These are phyloP conservation scores for Penicillium concentricum DNA, from an alignment of 2,329 filamentous ascomycete species.

Conservation along the genomic window DNA sequence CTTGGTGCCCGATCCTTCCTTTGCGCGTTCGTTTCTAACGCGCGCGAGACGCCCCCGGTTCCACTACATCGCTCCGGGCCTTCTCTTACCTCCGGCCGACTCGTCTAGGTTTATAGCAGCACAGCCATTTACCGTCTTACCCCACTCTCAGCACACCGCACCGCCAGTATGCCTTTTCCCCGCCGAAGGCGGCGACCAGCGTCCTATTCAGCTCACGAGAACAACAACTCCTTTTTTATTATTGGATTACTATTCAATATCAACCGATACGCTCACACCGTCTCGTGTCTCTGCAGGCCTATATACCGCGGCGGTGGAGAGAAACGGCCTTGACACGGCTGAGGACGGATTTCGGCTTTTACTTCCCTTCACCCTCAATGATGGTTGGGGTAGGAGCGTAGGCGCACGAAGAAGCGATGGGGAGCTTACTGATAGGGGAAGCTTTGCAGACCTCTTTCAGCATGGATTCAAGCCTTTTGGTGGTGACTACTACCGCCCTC, in stretches of 20 bases:
- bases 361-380: conserved; percentile 13
- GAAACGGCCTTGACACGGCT: conserved; percentile 16
- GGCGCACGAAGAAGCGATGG: conserved; percentile 30
- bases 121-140: conserved; percentile 22
- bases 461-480: conserved; percentile 37
- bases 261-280: conserved; percentile 13
- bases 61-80: conserved; percentile 15
- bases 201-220: conserved; percentile 19
- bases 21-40: conserved; percentile 20
- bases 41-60: conserved; percentile 22
- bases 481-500: conserved; percentile 25
- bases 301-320: conserved; percentile 28
- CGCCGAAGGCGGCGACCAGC: conserved; percentile 16
- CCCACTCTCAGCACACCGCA: conserved; percentile 3
- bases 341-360: conserved; percentile 32
- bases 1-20: conserved; percentile 12
- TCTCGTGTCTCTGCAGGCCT: conserved; percentile 22
- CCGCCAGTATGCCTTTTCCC: conserved; percentile 32
- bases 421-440: conserved; percentile 13
- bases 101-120: conserved; percentile 17
- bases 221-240: conserved; percentile 15
- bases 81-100: conserved; percentile 16
- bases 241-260: conserved; percentile 13
- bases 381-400: conserved; percentile 14
- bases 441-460: conserved; percentile 31